Evolutionary conservation across 345 rosid species (phyloP), one percentile per base, ranked within the genome.

Genomic region (Salix koriyanagi): DNA sequence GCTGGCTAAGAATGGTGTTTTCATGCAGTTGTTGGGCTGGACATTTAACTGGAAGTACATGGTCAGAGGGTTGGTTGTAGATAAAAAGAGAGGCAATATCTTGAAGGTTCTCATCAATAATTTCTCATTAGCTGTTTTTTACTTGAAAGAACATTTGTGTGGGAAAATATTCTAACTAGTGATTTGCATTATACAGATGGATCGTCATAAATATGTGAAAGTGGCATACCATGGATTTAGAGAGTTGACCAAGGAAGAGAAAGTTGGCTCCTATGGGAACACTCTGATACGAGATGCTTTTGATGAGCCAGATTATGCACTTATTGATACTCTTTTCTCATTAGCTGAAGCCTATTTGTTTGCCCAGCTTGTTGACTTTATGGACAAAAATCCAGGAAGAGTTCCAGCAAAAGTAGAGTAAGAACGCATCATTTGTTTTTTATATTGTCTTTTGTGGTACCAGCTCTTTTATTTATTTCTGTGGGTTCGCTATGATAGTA

Each of bases 61-160:
- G 99, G 98, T 96, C 60, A 87, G 99, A 83, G 99, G 99, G 42
- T 79, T 96, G 89, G 98, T 96, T 78, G 90, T 96, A 39, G 99
- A 96, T 82, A 96, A 92, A 89, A 93, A 87, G 89, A 89, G 94
- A 76, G 99, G 99, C 85, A 96, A 96, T 84, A 96, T 96, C 83
- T 86, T 96, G 83, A 96, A 96, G 97, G 99, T 90, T 54, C 69
- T 44, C 54, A 4, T 25, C 12, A 2, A 36, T 39, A 28, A 30
- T 69, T 41, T 39, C 52, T 23, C 23, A 7, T 4, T 37, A 11
- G 16, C 10, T 8, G 16, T 16, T 32, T 16, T 67, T 74, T 65
- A 2, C 21, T 75, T 3, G 6, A 16, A 44, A 75, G 62, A 48
- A 48, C 34, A 7, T 32, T 73, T 76, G 19, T 50, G 34, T 19